Evolutionary conservation across 345 rosid species (phyloP).

Genomic region (Rhodamnia argentea): DNA sequence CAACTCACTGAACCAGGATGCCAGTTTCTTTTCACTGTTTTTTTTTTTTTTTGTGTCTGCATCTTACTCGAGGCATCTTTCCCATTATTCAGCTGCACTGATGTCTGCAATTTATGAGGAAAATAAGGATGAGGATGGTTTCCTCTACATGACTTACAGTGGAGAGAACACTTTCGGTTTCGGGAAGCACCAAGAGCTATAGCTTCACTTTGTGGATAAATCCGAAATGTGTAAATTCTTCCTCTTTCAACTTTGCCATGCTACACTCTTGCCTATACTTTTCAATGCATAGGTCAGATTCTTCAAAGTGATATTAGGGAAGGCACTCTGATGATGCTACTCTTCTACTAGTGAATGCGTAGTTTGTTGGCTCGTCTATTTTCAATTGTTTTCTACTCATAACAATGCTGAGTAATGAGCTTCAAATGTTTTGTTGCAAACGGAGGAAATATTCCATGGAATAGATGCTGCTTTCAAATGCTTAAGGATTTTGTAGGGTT

Average conservation of each 20-base stretch:
- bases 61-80: background rate
- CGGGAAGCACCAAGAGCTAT: background rate
- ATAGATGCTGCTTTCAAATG: background rate
- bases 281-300: background rate
- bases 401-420: background rate
- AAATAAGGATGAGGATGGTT: constrained; percentile 65
- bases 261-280: background rate
- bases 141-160: constrained; percentile 68
- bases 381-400: background rate
- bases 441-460: background rate
- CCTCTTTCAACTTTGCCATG: background rate
- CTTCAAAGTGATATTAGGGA: background rate
- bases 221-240: constrained; percentile 23
- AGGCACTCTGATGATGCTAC: background rate
- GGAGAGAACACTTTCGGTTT: constrained; percentile 70
- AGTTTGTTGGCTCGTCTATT: background rate
- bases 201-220: background rate
- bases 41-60: background rate
- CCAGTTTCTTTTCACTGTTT: background rate
- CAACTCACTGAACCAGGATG: background rate
- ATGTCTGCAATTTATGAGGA: constrained; percentile 60
- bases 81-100: constrained; percentile 32
- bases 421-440: background rate
- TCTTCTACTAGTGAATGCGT: background rate
- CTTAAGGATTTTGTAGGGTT: background rate